Base-by-base conservation (phyloP, 2,329 filamentous ascomycete species). In the Colletotrichum caudatum region DNA sequence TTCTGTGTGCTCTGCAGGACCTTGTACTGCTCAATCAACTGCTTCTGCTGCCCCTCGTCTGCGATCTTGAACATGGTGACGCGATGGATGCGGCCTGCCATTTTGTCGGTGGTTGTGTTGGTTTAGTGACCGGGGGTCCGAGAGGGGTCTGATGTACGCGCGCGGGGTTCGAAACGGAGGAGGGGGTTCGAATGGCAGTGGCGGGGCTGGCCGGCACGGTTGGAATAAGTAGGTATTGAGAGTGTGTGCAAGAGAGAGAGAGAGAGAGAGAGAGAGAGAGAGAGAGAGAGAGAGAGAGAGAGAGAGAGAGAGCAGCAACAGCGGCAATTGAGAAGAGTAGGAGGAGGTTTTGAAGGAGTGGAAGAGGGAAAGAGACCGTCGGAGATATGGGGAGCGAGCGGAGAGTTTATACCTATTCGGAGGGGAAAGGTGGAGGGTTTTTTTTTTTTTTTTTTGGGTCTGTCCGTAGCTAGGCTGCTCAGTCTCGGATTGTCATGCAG, bases 31-130 rank as follows among this genome's bases (percentile, higher is more conserved):
- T 84, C 81, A 37, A 87, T 73, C 67, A 88, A 75, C 76, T 78
- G 80, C 75, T 82, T 72, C 76, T 84, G 84, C 73, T 84, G 81
- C 56, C 81, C 84, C 69, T 78, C 76, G 57, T 82, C 81, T 29
- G 85, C 82, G 48, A 87, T 75, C 81, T 88, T 88, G 83, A 88
- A 88, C 82, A 88, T 82, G 74, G 86, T 88, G 46, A 86, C 77
- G 64, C 86, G 82, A 76, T 85, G 82, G 71, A 88, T 79, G 59
- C 80, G 82, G 74, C 78, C 78, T 23, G 82, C 78, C 84, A 87
- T 87, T 33, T 76, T 76, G 75, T 67, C 26, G 35, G n/a, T 58
- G 5, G 41, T 37, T 20, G 33, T 51, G 18, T 20, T 18, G 2
- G 20, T 26, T 20, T 46, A 5, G 59, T 35, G 6, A 33, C 50